These are phyloP conservation scores for Fonsecaea pedrosoi DNA, from an alignment of 2,329 filamentous ascomycete genomes.

Conservation along the genomic window DNA sequence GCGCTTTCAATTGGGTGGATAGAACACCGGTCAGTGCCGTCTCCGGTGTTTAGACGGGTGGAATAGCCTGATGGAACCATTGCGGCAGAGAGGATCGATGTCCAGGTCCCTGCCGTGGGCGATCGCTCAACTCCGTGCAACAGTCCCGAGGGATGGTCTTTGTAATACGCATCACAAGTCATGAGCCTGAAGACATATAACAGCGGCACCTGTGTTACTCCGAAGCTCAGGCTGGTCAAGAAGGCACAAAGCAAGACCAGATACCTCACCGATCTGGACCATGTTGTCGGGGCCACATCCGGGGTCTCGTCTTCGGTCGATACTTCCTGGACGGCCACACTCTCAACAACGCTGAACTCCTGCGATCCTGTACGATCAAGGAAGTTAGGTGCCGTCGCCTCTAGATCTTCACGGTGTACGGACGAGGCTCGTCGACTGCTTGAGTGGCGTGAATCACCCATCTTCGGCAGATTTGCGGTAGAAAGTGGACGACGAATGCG, in stretches of 20 bases:
- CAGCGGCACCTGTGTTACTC: slow-evolving; percentile 58
- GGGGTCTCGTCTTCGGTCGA: slow-evolving; percentile 11
- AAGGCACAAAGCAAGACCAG: slow-evolving; percentile 62
- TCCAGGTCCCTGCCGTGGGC: background rate
- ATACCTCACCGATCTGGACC: slow-evolving; percentile 33
- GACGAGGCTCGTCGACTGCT: slow-evolving; percentile 10
- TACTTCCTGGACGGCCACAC: slow-evolving; percentile 34
- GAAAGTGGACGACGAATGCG: background rate
- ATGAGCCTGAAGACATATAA: slow-evolving; percentile 74
- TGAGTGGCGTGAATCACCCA: background rate
- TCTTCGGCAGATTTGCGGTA: background rate
- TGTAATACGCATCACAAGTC: slow-evolving; percentile 74
- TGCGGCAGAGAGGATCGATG: slow-evolving; percentile 19
- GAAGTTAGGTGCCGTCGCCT: slow-evolving; percentile 27
- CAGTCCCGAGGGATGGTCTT: slow-evolving; percentile 54
- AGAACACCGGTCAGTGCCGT: slow-evolving; percentile 61
- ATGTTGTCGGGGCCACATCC: slow-evolving; percentile 10
- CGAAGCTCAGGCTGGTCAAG: slow-evolving; percentile 62
- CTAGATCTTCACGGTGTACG: slow-evolving; percentile 20
- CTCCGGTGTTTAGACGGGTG: slow-evolving; percentile 29
- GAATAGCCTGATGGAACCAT: slow-evolving; percentile 34
- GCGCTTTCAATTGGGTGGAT: slow-evolving; percentile 68
- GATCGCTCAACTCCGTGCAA: background rate
- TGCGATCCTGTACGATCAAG: slow-evolving; percentile 35
- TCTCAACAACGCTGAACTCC: slow-evolving; percentile 33